These are phyloP conservation scores for Melampsora larici-populina DNA, from an alignment of 1,284 basidiomycete species.

Conservation along the genomic window DNA sequence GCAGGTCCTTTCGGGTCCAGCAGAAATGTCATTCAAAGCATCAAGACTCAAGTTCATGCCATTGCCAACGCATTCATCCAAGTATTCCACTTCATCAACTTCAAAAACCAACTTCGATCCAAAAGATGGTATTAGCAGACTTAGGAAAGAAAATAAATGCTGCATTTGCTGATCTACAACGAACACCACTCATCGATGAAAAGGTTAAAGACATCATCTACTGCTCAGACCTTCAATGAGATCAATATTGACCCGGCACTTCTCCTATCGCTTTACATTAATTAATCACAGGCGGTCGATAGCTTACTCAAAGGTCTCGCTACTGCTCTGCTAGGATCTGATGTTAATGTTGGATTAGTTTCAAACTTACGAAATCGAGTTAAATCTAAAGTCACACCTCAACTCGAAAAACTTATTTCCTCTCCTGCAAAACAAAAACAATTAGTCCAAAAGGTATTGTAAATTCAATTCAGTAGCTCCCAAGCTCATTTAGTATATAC, in stretches of 20 bases:
- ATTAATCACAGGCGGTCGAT: conserved; percentile 75
- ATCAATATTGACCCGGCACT: conserved; percentile 21
- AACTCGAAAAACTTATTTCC: conserved; percentile 27
- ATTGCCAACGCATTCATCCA: no score
- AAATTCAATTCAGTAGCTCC: neutral
- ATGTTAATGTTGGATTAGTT: conserved; percentile 97
- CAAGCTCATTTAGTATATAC: conserved; percentile 32
- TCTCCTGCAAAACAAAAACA: conserved; percentile 34
- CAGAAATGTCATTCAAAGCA: no score
- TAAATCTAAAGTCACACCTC: conserved; percentile 71
- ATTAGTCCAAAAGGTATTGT: conserved; percentile 34
- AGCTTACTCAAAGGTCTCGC: conserved; percentile 91
- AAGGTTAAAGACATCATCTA: conserved; percentile 60
- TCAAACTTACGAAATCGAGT: conserved; percentile 81
- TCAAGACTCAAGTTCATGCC: no score
- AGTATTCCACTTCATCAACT: no score
- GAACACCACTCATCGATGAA: conserved; percentile 80
- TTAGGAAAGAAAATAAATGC: conserved; percentile 89
- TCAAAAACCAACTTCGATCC: no score
- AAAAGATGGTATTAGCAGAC: conserved; percentile 86
- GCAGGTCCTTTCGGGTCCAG: no score
- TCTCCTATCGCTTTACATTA: conserved; percentile 31
- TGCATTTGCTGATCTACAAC: conserved; percentile 84
- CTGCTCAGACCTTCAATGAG: conserved; percentile 5
- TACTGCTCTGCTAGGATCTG: conserved; percentile 86